These are phyloP conservation scores for Poteriospumella lacustris DNA, from an alignment of 108 stramenopile species.

Conservation along the genomic window DNA sequence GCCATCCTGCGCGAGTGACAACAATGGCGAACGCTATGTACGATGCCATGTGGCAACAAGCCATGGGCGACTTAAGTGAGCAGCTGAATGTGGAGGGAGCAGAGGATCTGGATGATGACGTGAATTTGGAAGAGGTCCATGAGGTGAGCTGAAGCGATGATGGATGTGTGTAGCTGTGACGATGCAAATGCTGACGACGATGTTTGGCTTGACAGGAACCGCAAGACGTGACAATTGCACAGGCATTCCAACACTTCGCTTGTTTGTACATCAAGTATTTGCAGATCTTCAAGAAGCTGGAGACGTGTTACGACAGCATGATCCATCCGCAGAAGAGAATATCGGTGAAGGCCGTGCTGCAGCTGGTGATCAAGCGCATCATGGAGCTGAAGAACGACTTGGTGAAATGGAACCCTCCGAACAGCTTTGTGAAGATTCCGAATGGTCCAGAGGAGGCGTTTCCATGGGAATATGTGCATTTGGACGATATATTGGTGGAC, in stretches of 20 bases:
- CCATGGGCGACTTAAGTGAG: conserved; percentile 62
- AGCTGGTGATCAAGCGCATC: conserved; percentile 67
- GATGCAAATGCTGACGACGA: neutral
- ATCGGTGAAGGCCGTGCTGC: conserved; percentile 64
- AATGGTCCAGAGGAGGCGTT: conserved; percentile 49
- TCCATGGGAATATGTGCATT: conserved; percentile 72
- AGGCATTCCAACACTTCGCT: conserved; percentile 69
- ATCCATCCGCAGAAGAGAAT: conserved; percentile 77
- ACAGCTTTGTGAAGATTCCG: conserved; percentile 46
- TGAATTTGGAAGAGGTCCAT: conserved; percentile 27
- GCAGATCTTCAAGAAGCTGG: conserved; percentile 60
- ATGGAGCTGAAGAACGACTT: conserved; percentile 65
- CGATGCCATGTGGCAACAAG: conserved; percentile 55
- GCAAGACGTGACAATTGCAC: conserved; percentile 47
- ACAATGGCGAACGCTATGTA: conserved; percentile 44
- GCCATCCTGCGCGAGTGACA: no score
- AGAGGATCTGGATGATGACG: conserved; percentile 34
- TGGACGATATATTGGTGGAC: conserved; percentile 62
- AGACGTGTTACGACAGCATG: conserved; percentile 65
- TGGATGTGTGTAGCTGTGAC: neutral
- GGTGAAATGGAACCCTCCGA: conserved; percentile 77
- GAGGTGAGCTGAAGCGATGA: neutral
- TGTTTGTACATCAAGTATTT: conserved; percentile 67
- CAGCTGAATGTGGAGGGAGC: conserved; percentile 58
- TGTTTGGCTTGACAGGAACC: conserved; percentile 21